A percentile compares a stretch with the other conserved stretches of the same genome.
Conservation (phyloP, 495 filamentous ascomycete genomes). For the Hyaloscypha finlandica region DNA sequence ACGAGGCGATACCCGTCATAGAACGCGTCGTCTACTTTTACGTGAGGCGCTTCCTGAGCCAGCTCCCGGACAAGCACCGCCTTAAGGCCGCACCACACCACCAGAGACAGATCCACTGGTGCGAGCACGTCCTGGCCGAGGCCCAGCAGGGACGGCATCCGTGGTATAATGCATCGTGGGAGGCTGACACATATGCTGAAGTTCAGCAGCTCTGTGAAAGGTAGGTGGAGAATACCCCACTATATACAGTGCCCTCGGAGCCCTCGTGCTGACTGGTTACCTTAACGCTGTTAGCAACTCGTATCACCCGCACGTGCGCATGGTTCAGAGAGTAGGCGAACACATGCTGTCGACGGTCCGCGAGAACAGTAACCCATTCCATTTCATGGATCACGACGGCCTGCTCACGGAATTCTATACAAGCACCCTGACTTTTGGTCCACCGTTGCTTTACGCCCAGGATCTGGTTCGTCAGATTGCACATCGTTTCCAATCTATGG, state of each 20-base stretch:
- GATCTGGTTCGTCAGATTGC: conserved; percentile 38
- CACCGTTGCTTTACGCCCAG: background rate
- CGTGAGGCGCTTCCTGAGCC: background rate
- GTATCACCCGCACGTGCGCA: background rate
- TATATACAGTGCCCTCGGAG: too few relatives aligned
- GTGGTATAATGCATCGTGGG: background rate
- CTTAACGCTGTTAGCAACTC: background rate
- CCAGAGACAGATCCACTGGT: background rate
- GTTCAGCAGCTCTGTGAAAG: background rate
- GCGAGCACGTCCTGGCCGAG: background rate
- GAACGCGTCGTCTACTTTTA: background rate
- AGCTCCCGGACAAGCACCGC: background rate
- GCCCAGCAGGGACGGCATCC: background rate
- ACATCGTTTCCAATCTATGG: conserved; percentile 45
- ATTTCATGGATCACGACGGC: conserved; percentile 6
- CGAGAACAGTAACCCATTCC: conserved; percentile 30
- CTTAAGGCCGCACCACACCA: background rate
- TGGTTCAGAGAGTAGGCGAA: conserved; percentile 36
- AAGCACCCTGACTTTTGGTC: conserved; percentile 28
- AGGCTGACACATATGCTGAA: background rate
- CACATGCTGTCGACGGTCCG: conserved; percentile 41
- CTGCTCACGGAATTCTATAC: conserved; percentile 37
- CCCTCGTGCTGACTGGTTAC: too few relatives aligned
- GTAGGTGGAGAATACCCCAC: too few relatives aligned
- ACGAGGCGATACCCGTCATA: background rate